Conservation (phyloP, 139 green algal species). For the Chlorella sp. region DNA sequence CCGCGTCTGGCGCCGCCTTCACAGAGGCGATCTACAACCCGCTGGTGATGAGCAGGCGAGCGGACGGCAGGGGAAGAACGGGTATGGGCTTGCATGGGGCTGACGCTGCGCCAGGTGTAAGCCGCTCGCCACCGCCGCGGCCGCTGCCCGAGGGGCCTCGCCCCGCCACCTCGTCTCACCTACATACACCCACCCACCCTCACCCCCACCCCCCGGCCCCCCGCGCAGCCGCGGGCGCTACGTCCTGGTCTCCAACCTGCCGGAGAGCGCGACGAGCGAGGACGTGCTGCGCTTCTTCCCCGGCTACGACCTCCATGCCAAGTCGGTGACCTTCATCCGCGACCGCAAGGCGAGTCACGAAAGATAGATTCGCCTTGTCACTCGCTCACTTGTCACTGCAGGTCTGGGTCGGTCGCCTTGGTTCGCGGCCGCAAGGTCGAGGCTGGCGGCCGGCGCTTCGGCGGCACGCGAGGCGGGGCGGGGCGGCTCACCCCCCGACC, state of each 20-base stretch:
- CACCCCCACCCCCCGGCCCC: neutral
- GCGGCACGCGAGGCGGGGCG: neutral
- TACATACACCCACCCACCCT: no score
- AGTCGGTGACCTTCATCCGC: slow-evolving; percentile 18
- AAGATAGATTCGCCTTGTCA: no score
- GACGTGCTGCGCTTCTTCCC: slow-evolving; percentile 33
- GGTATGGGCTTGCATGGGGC: neutral
- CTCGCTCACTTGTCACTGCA: neutral
- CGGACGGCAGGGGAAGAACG: neutral
- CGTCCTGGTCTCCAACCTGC: slow-evolving; percentile 5
- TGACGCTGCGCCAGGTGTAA: neutral
- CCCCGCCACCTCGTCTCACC: no score
- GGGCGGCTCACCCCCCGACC: neutral
- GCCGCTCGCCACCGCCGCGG: neutral
- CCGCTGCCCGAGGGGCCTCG: neutral
- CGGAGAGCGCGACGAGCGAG: neutral
- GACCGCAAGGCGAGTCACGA: neutral
- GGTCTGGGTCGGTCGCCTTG: neutral
- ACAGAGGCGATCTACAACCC: slow-evolving; percentile 14
- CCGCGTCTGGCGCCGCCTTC: neutral
- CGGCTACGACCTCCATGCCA: slow-evolving; percentile 23
- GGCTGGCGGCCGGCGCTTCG: no score
- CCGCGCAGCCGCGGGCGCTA: slow-evolving; percentile 9
- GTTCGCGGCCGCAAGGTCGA: neutral
- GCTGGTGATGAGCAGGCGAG: slow-evolving; percentile 24